Evolutionary conservation across 192 early-diverging fungal genomes (phyloP).

Genomic region (Chytriomyces confervae): DNA sequence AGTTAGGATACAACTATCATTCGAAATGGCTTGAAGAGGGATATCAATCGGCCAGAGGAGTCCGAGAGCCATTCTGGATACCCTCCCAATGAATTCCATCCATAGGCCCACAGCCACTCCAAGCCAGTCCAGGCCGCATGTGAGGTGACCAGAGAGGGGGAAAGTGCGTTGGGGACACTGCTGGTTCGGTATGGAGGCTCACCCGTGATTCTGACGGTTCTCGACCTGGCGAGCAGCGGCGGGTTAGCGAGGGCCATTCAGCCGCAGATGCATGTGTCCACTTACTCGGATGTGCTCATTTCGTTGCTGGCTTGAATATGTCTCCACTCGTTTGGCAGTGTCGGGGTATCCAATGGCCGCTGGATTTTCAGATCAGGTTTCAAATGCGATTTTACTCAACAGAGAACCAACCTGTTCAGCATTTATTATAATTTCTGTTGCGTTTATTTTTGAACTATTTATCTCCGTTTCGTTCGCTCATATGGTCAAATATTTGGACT

Average conservation of each 20-base stretch:
- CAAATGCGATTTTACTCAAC: too few species aligned
- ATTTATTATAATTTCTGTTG: too few species aligned
- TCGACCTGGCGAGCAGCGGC: background rate
- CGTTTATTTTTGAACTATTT: background rate
- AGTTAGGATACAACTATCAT: background rate
- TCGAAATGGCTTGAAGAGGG: background rate
- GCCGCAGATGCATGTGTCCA: background rate
- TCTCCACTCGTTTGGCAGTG: too few species aligned
- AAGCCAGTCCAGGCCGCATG: too few species aligned
- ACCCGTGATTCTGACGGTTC: background rate
- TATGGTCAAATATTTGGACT: slow-evolving; percentile 49
- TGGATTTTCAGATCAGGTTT: too few species aligned
- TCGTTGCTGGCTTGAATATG: too few species aligned
- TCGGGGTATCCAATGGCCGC: too few species aligned
- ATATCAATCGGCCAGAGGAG: background rate
- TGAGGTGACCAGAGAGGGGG: background rate
- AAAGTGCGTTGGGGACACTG: background rate
- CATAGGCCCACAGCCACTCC: background rate
- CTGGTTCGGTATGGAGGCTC: background rate
- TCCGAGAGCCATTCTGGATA: background rate
- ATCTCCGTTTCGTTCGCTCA: slow-evolving; percentile 4
- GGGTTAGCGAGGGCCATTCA: background rate
- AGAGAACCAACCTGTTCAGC: too few species aligned
- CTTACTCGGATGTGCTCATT: slow-evolving; percentile 3
- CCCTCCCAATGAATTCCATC: background rate